Evolutionary conservation across 2,329 filamentous ascomycete genomes (phyloP).

Genomic region (Plenodomus lindquistii): DNA sequence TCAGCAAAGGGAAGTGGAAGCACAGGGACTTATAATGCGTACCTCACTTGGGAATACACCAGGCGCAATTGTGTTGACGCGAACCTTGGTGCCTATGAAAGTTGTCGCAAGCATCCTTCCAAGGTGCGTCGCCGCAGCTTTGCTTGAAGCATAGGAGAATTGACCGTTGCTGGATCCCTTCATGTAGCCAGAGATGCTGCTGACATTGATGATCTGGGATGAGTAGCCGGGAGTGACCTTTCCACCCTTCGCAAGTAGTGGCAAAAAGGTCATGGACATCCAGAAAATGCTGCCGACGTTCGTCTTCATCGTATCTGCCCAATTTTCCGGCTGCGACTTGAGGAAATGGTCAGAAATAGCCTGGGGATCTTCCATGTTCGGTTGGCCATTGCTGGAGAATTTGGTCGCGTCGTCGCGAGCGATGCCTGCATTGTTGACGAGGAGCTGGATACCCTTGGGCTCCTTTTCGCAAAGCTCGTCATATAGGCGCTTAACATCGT

Average conservation of each 20-base stretch:
- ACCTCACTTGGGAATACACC: slow-evolving; percentile 49
- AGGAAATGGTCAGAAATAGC: slow-evolving; percentile 57
- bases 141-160: slow-evolving; percentile 55
- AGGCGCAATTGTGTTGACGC: slow-evolving; percentile 45
- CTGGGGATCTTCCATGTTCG: slow-evolving; percentile 53
- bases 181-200: slow-evolving; percentile 56
- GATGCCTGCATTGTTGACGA: slow-evolving; percentile 60
- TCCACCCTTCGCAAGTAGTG: slow-evolving; percentile 56
- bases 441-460: slow-evolving; percentile 57
- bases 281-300: slow-evolving; percentile 58
- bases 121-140: slow-evolving; percentile 54
- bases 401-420: slow-evolving; percentile 57
- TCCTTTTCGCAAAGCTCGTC: slow-evolving; percentile 51
- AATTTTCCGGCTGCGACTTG: slow-evolving; percentile 51
- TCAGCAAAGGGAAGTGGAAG: neutral
- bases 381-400: slow-evolving; percentile 53
- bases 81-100: slow-evolving; percentile 48
- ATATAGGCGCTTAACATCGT: slow-evolving; percentile 50
- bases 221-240: slow-evolving; percentile 53
- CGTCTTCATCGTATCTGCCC: slow-evolving; percentile 56
- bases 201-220: slow-evolving; percentile 58
- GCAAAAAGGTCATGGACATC: slow-evolving; percentile 59
- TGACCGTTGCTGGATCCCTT: slow-evolving; percentile 55
- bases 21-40: neutral
- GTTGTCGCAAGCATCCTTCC: slow-evolving; percentile 52